phyloP scores from a whole-genome alignment of 495 filamentous ascomycete species.

The Aspergillus haitiensis region DNA sequence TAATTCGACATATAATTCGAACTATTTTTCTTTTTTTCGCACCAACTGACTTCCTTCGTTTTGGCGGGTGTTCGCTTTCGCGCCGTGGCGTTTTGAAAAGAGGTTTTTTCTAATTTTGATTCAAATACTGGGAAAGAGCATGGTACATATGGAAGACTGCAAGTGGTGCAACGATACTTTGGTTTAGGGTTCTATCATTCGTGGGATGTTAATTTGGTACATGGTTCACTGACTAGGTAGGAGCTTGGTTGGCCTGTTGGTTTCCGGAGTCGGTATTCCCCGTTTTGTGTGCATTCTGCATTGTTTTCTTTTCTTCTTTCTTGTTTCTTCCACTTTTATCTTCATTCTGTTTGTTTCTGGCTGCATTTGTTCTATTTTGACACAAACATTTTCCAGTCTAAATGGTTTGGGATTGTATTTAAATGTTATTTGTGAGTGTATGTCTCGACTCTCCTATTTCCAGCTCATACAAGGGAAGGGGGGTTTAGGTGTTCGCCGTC shows the following conservation, averaged over 20 bases:
- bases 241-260: conserved; percentile 33
- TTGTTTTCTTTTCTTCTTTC: conserved; percentile 18
- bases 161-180: conserved; percentile 25
- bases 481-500: conserved; percentile 26
- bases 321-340: conserved; percentile 4
- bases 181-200: conserved; percentile 26
- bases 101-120: conserved; percentile 22
- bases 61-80: conserved; percentile 27
- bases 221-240: conserved; percentile 31
- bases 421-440: conserved; percentile 20
- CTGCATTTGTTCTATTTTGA: conserved; percentile 17
- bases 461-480: conserved; percentile 17
- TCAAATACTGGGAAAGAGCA: conserved; percentile 30
- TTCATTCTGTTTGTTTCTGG: conserved; percentile 16
- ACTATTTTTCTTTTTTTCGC: neutral
- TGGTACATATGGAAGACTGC: conserved; percentile 30
- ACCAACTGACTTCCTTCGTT: conserved; percentile 13
- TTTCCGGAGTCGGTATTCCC: conserved; percentile 34
- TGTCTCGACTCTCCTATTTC: conserved; percentile 26
- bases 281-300: conserved; percentile 26
- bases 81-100: conserved; percentile 32
- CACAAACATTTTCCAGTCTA: conserved; percentile 12
- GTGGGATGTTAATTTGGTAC: conserved; percentile 32
- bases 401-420: conserved; percentile 24
- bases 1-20: conserved; percentile 37